phyloP scores from a whole-genome alignment of 768 basidiomycete genomes.

The Tylopilus plumbeoviolaceoides region DNA sequence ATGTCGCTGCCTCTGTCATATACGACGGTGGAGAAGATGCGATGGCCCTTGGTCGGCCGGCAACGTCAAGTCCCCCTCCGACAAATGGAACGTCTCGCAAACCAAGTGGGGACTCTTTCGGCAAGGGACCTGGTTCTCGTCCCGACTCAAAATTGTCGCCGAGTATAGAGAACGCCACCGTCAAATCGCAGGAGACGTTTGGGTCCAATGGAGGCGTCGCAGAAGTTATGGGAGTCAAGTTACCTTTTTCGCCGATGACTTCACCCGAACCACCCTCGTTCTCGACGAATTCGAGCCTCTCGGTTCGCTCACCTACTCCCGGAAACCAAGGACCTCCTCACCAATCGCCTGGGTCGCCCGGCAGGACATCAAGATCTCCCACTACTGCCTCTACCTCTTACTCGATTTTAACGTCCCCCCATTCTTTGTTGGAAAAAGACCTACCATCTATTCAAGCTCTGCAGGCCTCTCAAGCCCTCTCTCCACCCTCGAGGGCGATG shows the following conservation, averaged over 20 bases:
- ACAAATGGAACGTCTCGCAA: conserved; percentile 23
- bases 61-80: conserved; percentile 28
- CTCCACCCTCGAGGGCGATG: conserved; percentile 10
- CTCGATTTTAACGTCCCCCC: conserved; percentile 36
- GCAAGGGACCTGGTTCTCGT: conserved; percentile 27
- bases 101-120: conserved; percentile 36
- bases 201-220: conserved; percentile 9
- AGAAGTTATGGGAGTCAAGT: conserved; percentile 29
- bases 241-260: conserved; percentile 29
- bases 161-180: conserved; percentile 15
- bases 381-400: conserved; percentile 21
- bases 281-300: conserved; percentile 28
- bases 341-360: conserved; percentile 19
- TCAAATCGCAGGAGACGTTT: conserved; percentile 21
- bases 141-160: conserved; percentile 40
- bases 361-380: conserved; percentile 20
- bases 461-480: conserved; percentile 16
- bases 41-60: conserved; percentile 14
- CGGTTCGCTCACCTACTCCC: conserved; percentile 14
- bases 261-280: conserved; percentile 32
- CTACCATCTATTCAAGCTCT: conserved; percentile 31
- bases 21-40: conserved; percentile 14
- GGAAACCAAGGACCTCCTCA: conserved; percentile 12
- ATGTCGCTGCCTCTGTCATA: conserved; percentile 19
- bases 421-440: conserved; percentile 31